Evolutionary conservation across 306 rosid genomes (phyloP).

Genomic region (Cucumis hystrix): DNA sequence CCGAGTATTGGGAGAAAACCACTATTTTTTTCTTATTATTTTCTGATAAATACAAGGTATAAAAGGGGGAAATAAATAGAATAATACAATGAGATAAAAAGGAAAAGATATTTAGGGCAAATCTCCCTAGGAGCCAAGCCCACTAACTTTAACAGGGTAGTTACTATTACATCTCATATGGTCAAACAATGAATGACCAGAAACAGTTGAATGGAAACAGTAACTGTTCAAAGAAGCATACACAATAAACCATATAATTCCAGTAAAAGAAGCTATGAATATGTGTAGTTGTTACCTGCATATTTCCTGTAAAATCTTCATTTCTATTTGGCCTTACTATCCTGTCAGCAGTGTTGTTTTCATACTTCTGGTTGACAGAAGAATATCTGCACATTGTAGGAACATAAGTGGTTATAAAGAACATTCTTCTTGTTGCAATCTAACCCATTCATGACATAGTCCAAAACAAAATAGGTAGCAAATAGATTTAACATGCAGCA

Average conservation of each 20-base stretch:
- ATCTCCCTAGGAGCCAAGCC: no score
- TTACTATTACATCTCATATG: not conserved
- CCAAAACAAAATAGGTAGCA: not conserved
- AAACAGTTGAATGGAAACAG: not conserved
- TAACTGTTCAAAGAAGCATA: not conserved
- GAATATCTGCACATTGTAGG: slow-evolving; percentile 29
- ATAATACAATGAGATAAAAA: no score
- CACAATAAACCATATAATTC: not conserved
- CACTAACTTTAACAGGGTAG: no score
- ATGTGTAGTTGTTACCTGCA: slow-evolving; percentile 40
- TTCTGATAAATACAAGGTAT: no score
- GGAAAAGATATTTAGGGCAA: no score
- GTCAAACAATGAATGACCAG: not conserved
- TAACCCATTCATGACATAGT: not conserved
- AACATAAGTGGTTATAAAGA: slow-evolving; percentile 8
- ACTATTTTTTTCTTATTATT: no score
- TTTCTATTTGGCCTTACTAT: slow-evolving; percentile 52
- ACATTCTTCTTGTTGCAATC: not conserved
- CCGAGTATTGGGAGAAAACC: no score
- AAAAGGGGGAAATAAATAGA: no score
- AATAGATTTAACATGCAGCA: not conserved
- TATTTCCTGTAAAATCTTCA: slow-evolving; percentile 23
- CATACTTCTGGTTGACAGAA: slow-evolving; percentile 43
- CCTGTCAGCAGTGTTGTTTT: slow-evolving; percentile 51
- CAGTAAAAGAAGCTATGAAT: not conserved